Percentiles rank a stretch among this genome's conserved stretches.
These are phyloP conservation scores for Penicillium expansum DNA, from an alignment of 2,329 filamentous ascomycete species.

Conservation along the genomic window DNA sequence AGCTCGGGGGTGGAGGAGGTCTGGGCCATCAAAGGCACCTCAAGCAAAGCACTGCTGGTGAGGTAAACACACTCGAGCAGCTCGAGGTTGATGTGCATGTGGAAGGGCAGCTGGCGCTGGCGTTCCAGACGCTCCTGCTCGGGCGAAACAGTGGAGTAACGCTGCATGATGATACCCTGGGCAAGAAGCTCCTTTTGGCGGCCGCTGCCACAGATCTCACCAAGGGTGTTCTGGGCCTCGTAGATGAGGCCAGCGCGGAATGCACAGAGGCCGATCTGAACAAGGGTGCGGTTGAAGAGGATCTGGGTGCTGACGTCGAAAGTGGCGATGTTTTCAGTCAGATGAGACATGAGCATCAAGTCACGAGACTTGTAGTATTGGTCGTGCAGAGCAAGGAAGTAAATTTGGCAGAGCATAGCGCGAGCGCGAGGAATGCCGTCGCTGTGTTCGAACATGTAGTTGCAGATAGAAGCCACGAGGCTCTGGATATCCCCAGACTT, in stretches of 20 bases:
- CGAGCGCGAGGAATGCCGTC: slow-evolving; percentile 94
- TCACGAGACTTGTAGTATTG: slow-evolving; percentile 97
- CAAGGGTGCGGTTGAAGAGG: slow-evolving; percentile 95
- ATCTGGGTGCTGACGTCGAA: slow-evolving; percentile 98
- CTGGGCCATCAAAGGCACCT: slow-evolving; percentile 95
- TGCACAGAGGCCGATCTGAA: slow-evolving; percentile 95
- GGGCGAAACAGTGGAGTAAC: slow-evolving; percentile 91
- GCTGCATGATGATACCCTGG: slow-evolving; percentile 97
- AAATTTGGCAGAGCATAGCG: slow-evolving; percentile 97
- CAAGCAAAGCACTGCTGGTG: slow-evolving; percentile 97
- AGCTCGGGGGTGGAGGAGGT: slow-evolving; percentile 95
- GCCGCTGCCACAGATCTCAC: slow-evolving; percentile 96
- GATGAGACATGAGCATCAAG: slow-evolving; percentile 99
- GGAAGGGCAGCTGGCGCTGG: slow-evolving; percentile 96
- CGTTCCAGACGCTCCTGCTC: slow-evolving; percentile 97
- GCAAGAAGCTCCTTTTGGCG: slow-evolving; percentile 97
- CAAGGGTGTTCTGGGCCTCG: slow-evolving; percentile 93
- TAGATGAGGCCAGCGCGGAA: slow-evolving; percentile 97
- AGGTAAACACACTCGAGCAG: slow-evolving; percentile 97
- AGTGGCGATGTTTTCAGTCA: slow-evolving; percentile 94
- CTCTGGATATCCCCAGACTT: slow-evolving; percentile 63
- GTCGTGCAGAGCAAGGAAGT: slow-evolving; percentile 95
- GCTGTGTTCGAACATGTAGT: slow-evolving; percentile 90
- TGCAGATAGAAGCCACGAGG: slow-evolving; percentile 84
- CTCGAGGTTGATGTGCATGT: slow-evolving; percentile 99